Evolutionary conservation across 2,329 filamentous ascomycete species (phyloP), one percentile per base, ranked within the genome.

Genomic region (Epichloe typhina): DNA sequence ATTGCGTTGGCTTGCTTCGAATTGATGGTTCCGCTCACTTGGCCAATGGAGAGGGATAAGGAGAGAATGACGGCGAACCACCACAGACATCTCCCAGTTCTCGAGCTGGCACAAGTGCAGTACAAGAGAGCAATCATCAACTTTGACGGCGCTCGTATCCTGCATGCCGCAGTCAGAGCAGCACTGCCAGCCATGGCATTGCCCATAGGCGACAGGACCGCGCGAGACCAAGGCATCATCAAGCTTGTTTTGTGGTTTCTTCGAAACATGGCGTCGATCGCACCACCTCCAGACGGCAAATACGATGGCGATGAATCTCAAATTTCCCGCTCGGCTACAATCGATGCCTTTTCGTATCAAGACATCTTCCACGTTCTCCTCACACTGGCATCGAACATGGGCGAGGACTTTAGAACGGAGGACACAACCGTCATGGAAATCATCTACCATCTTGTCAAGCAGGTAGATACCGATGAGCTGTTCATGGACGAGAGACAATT

Each of bases 71-170:
- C 89, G 4, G 73, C 89, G 59, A 97, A 98, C 64, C 88, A 97
- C 65, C 86, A 95, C 64, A 81, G 88, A 52, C 93, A 98, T 68
- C 79, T 90, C 40, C 89, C 93, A 1, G 93, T 93, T 50, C 76
- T 98, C 19, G 85, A 93, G 65, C 78, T 95, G 51, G 85, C 88
- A 0, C 93, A 97, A 64, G 77, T 95, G 5, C 79, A 78, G 54
- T 98, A 98, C 71, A 98, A 98, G 70, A 80, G 87, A 50, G 83
- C 84, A 5, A 82, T 96, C 41, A 79, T 98, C 57, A 89, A 93
- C 58, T 89, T 86, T 63, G 86, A 91, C 58, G 80, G 80, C 43
- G 79, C 83, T 4, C 77, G 79, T 46, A 84, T 96, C 35, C 75
- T 98, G 12, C 83, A 90, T 55, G 87, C 87, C 4, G 82, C 86